Evolutionary conservation across 371 early-diverging fungal species (phyloP), one percentile per base, ranked within the genome.

Genomic region (Umbelopsis sp.): DNA sequence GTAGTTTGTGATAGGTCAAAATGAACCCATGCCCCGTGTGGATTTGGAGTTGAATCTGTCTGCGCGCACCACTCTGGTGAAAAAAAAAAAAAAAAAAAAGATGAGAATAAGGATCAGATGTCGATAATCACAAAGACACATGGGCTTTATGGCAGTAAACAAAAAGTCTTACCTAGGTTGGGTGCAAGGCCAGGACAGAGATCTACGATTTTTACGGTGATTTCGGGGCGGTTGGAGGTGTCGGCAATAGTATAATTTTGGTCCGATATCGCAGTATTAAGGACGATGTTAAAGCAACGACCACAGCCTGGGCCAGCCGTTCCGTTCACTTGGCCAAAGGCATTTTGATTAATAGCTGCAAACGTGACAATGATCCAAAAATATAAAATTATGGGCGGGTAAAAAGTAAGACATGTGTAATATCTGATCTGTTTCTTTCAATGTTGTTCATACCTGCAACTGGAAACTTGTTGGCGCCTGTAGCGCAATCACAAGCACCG

Each of bases 401-500:
- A 38, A 10, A 41, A 10, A 41, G 41, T 41, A 12, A 41, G 41
- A 41, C 41, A 41, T 41, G 41, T 46, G 18, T 5, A 46, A n/a
- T 6, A 32, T 7, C 25, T n/a, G 50, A 37, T n/a, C 9, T n/a
- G 16, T 51, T 51, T 51, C 9, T 22, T 24, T 20, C 24, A 29
- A 22, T 24, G 52, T 20, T 20, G 10, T 12, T 7, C 65, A 11
- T 67, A 67, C 67, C 67, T 44, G 67, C 67, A 32, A 67, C 67
- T 11, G 67, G 67, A 53, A 37, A 52, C 18, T 35, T 53, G 38
- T 67, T 67, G 16, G 67, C 67, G 5, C 67, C 67, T 5, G 52
- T 67, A 37, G 32, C 44, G 44, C 67, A 67, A 44, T 67, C 67
- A 52, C 67, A 67, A n/a, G 67, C 67, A 20, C 67, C 67, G 22